Evolutionary conservation across 2,329 filamentous ascomycete genomes (phyloP).

Genomic region (Emericellopsis atlantica): DNA sequence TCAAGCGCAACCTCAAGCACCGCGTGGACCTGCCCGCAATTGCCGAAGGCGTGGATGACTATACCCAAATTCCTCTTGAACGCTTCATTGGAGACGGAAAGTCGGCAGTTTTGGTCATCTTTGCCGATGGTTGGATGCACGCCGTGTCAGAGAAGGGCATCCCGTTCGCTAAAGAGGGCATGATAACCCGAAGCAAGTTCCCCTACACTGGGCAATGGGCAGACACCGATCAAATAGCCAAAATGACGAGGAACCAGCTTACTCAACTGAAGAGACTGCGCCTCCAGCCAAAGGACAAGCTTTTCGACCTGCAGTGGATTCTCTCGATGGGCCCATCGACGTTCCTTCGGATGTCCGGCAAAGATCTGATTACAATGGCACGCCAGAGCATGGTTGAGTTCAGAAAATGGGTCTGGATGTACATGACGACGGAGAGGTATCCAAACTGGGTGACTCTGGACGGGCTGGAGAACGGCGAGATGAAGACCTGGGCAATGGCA

Average conservation of each 20-base stretch:
- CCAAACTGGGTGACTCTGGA: slow-evolving; percentile 20
- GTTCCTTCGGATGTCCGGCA: slow-evolving; percentile 11
- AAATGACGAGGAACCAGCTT: slow-evolving; percentile 11
- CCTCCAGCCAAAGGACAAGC: slow-evolving; percentile 1
- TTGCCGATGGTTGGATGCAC: slow-evolving; percentile 9
- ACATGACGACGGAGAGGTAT: slow-evolving; percentile 9
- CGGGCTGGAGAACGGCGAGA: slow-evolving; percentile 10
- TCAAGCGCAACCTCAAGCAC: slow-evolving; percentile 9
- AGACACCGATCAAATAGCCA: slow-evolving; percentile 4
- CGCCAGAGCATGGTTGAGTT: slow-evolving; percentile 4
- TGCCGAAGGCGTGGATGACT: slow-evolving; percentile 7
- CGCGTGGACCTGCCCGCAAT: slow-evolving; percentile 7
- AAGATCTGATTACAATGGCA: slow-evolving; percentile 6
- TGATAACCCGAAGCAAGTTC: slow-evolving; percentile 11
- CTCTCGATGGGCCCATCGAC: too few relatives aligned
- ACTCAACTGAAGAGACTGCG: slow-evolving; percentile 5
- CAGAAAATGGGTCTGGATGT: background rate
- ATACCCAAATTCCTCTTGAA: slow-evolving; percentile 11
- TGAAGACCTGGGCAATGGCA: slow-evolving; percentile 11
- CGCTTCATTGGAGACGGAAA: slow-evolving; percentile 11
- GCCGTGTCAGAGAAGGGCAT: slow-evolving; percentile 5
- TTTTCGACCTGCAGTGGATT: slow-evolving; percentile 10
- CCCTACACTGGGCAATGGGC: slow-evolving; percentile 12
- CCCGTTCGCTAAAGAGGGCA: slow-evolving; percentile 13
- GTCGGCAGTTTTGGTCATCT: slow-evolving; percentile 15